Base-by-base conservation (phyloP, 2,329 filamentous ascomycete species). In the Hypoxylon sp. region DNA sequence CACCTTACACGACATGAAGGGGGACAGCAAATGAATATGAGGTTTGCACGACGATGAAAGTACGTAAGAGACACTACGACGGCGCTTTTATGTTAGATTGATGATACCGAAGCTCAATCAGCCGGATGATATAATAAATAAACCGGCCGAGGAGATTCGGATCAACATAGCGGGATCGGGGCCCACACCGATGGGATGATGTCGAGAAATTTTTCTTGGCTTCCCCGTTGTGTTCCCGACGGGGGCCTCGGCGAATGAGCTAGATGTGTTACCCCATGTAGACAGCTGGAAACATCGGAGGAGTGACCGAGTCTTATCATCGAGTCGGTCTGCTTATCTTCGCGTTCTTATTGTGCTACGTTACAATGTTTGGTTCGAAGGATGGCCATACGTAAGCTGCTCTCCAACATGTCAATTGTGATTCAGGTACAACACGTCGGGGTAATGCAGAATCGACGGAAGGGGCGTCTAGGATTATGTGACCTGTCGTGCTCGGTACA, bases 171-270 rank as follows among this genome's bases (percentile, higher is more conserved):
- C 55, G 63, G 58, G 37, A 54, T 54, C 65, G 65, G 65, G 65
- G 47, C 65, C 65, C 62, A 66, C 66, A 53, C 63, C 63, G 63
- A 61, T 54, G 59, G 58, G 55, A 47, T 69, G 66, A 37, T 61
- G 66, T 66, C 41, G 25, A 55, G 55, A 12, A 16, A 37, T 48
- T 52, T 63, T 66, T 63, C 60, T 69, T 66, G 66, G 59, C 63
- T 66, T 66, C 52, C 43, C 66, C 66, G 66, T 60, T 63, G 41
- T 66, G 66, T 54, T 67, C 41, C 66, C 62, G 65, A 61, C 34
- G 41, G 51, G n/a, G n/a, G 16, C 21, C 16, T 62, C 54, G 58
- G 65, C 50, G 34, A 63, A 66, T 57, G 51, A 56, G 51, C 37
- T 12, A 55, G 43, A 56, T 30, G 62, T 53, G 58, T 50, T 57